Percentiles rank a stretch among this genome's conserved stretches.
These are phyloP conservation scores for Acacia acuminata DNA, from an alignment of 306 rosid genomes.

Conservation along the genomic window DNA sequence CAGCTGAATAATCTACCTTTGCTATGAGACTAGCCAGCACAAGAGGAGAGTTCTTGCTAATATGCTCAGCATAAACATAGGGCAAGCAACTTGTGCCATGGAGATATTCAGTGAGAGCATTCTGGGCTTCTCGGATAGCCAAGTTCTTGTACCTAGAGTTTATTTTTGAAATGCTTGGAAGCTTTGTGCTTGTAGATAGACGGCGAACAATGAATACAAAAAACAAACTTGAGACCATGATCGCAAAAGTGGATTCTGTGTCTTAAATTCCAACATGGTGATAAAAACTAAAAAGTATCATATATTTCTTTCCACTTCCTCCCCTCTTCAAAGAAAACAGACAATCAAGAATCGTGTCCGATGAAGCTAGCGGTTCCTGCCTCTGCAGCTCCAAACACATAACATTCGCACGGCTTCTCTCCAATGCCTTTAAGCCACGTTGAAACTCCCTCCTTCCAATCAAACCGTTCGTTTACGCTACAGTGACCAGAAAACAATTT, in stretches of 20 bases:
- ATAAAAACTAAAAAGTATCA: not conserved
- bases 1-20: slow-evolving; percentile 42
- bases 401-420: not conserved
- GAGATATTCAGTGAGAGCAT: slow-evolving; percentile 65
- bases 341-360: not conserved
- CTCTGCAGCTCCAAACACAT: not conserved
- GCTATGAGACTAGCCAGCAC: slow-evolving; percentile 54
- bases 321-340: not conserved
- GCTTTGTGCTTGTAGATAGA: slow-evolving; percentile 35
- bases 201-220: slow-evolving; percentile 38
- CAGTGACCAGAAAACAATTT: too few relatives aligned
- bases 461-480: too few relatives aligned
- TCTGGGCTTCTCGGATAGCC: slow-evolving; percentile 54
- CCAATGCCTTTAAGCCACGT: too few relatives aligned
- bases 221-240: slow-evolving; percentile 14
- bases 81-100: slow-evolving; percentile 67
- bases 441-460: too few relatives aligned
- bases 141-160: slow-evolving; percentile 48
- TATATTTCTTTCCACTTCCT: not conserved
- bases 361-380: not conserved
- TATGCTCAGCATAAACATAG: slow-evolving; percentile 64
- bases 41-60: slow-evolving; percentile 48
- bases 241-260: not conserved
- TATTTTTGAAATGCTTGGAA: slow-evolving; percentile 38
- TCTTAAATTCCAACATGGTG: not conserved